Conservation (phyloP, 345 rosid genomes). For the Camelina sativa region DNA sequence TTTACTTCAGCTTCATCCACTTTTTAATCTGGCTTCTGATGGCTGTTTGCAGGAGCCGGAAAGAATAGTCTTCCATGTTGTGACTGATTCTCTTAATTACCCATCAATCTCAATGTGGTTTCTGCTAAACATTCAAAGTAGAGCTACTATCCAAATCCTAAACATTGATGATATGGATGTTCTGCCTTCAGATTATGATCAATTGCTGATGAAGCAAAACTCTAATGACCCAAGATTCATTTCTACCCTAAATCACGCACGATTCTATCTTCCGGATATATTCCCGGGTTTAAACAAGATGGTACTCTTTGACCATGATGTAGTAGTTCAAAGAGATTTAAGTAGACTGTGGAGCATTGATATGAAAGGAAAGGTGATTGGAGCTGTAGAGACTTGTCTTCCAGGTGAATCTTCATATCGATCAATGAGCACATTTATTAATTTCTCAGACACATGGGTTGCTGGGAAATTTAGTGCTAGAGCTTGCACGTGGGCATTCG, state of each 20-base stretch:
- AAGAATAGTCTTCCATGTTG: conserved; percentile 80
- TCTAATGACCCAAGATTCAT: conserved; percentile 69
- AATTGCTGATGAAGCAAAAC: conserved; percentile 58
- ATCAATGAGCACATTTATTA: conserved; percentile 60
- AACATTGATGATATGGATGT: conserved; percentile 68
- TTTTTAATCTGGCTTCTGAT: conserved; percentile 23
- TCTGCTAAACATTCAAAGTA: conserved; percentile 66
- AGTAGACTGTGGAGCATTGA: conserved; percentile 68
- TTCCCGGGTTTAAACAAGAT: conserved; percentile 77
- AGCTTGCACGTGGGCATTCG: conserved; percentile 95
- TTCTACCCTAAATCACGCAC: conserved; percentile 79
- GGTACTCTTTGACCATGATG: conserved; percentile 88
- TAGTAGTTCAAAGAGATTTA: conserved; percentile 86
- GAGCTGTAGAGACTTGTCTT: conserved; percentile 88
- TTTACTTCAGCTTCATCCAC: conserved; percentile 24
- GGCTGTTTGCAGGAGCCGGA: conserved; percentile 61
- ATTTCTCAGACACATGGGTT: conserved; percentile 74
- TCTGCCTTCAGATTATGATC: conserved; percentile 59
- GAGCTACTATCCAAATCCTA: conserved; percentile 66
- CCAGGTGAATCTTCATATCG: conserved; percentile 63
- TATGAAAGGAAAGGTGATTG: conserved; percentile 83
- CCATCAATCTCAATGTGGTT: conserved; percentile 96
- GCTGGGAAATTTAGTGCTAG: conserved; percentile 60
- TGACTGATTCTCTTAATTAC: conserved; percentile 82
- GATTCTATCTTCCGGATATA: conserved; percentile 82